A percentile compares a stretch with the other conserved stretches of the same genome.
phyloP scores from a whole-genome alignment of 139 green algal species.

The Asterochloris erici region DNA sequence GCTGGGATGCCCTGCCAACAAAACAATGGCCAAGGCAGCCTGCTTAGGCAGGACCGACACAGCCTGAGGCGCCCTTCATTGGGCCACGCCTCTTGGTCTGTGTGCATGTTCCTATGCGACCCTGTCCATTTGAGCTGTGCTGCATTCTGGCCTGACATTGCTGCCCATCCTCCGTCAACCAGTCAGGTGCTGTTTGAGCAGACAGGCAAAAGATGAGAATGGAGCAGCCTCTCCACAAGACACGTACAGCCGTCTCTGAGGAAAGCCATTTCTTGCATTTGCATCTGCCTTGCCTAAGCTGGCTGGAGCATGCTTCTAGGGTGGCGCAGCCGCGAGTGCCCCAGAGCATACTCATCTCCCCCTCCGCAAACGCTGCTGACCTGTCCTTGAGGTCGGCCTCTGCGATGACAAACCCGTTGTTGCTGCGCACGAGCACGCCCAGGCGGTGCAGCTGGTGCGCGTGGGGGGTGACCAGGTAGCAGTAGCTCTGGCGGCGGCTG shows the following conservation, averaged over 20 bases:
- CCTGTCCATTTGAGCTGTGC: too few species aligned
- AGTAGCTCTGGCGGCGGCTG: constrained; percentile 6
- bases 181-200: too few species aligned
- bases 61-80: too few species aligned
- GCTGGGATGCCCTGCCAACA: too few species aligned
- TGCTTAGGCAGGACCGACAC: too few species aligned
- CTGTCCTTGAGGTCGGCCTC: constrained; percentile 72
- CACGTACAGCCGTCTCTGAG: too few species aligned
- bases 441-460: constrained; percentile 23
- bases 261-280: not conserved
- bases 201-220: too few species aligned
- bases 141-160: not conserved
- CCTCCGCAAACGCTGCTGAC: constrained; percentile 6
- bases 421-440: constrained; percentile 51
- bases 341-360: not conserved
- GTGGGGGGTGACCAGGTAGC: constrained; percentile 24
- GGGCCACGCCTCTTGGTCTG: too few species aligned
- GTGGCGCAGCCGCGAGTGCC: not conserved
- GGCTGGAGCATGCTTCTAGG: not conserved
- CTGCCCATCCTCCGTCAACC: not conserved
- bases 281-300: not conserved
- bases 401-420: constrained; percentile 76
- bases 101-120: too few species aligned
- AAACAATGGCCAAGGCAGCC: too few species aligned
- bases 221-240: too few species aligned